A percentile compares a stretch with the other conserved stretches of the same genome.
Evolutionary conservation across 768 basidiomycete species (phyloP).

Genomic region (Hericium erinaceus): DNA sequence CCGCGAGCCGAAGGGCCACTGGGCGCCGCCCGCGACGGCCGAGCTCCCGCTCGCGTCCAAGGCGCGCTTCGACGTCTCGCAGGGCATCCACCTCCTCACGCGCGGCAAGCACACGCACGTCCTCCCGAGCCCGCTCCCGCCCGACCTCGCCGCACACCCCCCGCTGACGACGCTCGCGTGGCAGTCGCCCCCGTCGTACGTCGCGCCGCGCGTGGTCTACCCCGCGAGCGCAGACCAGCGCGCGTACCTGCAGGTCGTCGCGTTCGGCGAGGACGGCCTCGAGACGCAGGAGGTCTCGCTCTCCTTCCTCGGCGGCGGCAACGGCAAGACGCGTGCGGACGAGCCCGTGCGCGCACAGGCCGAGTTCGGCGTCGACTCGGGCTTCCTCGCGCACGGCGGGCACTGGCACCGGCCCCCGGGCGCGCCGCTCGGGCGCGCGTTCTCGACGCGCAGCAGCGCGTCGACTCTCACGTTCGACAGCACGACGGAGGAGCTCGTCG

Average conservation of each 20-base stretch:
- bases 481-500: slow-evolving; percentile 39
- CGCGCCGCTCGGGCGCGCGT: slow-evolving; percentile 32
- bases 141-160: slow-evolving; percentile 31
- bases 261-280: slow-evolving; percentile 60
- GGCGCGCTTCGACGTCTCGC: slow-evolving; percentile 20
- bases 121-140: slow-evolving; percentile 57
- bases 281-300: slow-evolving; percentile 66
- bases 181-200: slow-evolving; percentile 46
- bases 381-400: slow-evolving; percentile 44
- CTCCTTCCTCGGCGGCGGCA: slow-evolving; percentile 31
- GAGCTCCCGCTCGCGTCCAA: slow-evolving; percentile 33
- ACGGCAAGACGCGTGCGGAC: slow-evolving; percentile 39
- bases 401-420: slow-evolving; percentile 35
- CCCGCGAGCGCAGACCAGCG: slow-evolving; percentile 16
- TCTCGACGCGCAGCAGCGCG: slow-evolving; percentile 31
- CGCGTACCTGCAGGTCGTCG: slow-evolving; percentile 59
- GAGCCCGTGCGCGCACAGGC: slow-evolving; percentile 44
- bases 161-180: slow-evolving; percentile 52
- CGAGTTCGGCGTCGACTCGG: slow-evolving; percentile 57
- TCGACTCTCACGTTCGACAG: slow-evolving; percentile 33
- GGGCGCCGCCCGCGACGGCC: slow-evolving; percentile 42
- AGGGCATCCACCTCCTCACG: slow-evolving; percentile 56
- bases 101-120: slow-evolving; percentile 62
- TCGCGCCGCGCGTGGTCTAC: slow-evolving; percentile 43
- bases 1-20: slow-evolving; percentile 30